Evolutionary conservation across 2,329 filamentous ascomycete species (phyloP), one percentile per base, ranked within the genome.

Genomic region (Drechslerella dactyloides): DNA sequence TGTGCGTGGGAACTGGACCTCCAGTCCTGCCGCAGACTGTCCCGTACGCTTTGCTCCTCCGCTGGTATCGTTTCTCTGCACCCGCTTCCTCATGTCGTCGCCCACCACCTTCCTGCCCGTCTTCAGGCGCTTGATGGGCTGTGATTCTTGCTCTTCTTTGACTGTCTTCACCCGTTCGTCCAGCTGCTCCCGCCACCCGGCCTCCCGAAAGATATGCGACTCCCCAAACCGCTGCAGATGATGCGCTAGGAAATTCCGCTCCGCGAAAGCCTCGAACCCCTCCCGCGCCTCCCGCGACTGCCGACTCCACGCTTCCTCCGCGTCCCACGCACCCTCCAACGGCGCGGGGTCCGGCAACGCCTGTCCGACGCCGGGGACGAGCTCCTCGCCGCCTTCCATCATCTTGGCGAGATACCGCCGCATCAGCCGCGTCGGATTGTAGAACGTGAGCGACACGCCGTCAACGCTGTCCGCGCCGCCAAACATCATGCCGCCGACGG

Each of bases 401-500:
- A 55, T 50, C 13, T 50, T 19, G 0, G n/a, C 19, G 5, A 70
- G 33, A 56, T 50, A 64, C 21, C 15, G 27, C 27, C 59, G 40
- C n/a, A 70, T 4, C 6, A 70, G 2, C 30, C 33, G 42, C 6
- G 66, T 35, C 3, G 66, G 66, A 37, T 70, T 70, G 46, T 64
- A 70, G 50, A 70, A 73, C n/a, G 69, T 66, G 5, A 66, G 35
- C 6, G 56, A 60, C 40, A 73, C 53, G 1, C 69, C 69, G 30
- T 73, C 69, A n/a, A 73, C 69, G 40, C 69, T 73, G 27, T 73
- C 69, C 15, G 69, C 69, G 15, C 69, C 69, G 4, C 50, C 69
- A 35, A 73, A 73, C 33, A 73, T 30, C 56, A 73, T 61, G 2
- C 69, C 69, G 1, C 60, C 69, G 0, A 73, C 69, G 1, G 69